A percentile compares a stretch with the other conserved stretches of the same genome.
Conservation (phyloP, 495 filamentous ascomycete genomes). For the Gamarada debralockiae region DNA sequence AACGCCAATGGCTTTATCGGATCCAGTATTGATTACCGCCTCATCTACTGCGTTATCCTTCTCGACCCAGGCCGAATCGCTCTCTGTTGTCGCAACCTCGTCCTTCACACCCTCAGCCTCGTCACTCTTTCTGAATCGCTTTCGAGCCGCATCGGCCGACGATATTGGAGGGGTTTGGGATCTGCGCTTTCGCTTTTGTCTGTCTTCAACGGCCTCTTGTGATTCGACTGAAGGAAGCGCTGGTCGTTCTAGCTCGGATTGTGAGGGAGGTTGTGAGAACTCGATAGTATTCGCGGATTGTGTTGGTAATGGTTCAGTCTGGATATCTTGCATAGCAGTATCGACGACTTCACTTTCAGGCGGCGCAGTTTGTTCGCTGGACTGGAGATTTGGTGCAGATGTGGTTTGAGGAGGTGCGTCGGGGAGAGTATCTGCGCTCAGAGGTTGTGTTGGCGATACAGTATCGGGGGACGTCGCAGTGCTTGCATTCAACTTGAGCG, state of each 20-base stretch:
- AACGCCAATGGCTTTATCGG: not conserved
- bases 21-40: not conserved
- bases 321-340: not conserved
- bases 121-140: slow-evolving; percentile 34
- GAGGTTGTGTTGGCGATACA: slow-evolving; percentile 11
- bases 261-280: not conserved
- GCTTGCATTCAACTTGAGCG: slow-evolving; percentile 9
- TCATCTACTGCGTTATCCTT: slow-evolving; percentile 11
- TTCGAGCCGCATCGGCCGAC: slow-evolving; percentile 35
- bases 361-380: not conserved
- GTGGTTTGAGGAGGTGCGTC: slow-evolving; percentile 13
- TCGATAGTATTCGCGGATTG: not conserved
- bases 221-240: slow-evolving; percentile 18
- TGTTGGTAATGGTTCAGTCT: slow-evolving; percentile 1
- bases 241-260: slow-evolving; percentile 8
- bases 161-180: slow-evolving; percentile 64
- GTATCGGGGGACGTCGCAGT: slow-evolving; percentile 19
- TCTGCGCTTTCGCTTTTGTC: slow-evolving; percentile 68
- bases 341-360: slow-evolving; percentile 1
- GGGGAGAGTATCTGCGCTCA: slow-evolving; percentile 11
- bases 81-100: slow-evolving; percentile 1
- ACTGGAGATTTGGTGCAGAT: slow-evolving; percentile 6
- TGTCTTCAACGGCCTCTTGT: slow-evolving; percentile 50
- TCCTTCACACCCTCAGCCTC: not conserved
- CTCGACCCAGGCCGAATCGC: slow-evolving; percentile 9